Evolutionary conservation across 352 stramenopile species (phyloP).

Genomic region (Halophytophthora polymorphica): DNA sequence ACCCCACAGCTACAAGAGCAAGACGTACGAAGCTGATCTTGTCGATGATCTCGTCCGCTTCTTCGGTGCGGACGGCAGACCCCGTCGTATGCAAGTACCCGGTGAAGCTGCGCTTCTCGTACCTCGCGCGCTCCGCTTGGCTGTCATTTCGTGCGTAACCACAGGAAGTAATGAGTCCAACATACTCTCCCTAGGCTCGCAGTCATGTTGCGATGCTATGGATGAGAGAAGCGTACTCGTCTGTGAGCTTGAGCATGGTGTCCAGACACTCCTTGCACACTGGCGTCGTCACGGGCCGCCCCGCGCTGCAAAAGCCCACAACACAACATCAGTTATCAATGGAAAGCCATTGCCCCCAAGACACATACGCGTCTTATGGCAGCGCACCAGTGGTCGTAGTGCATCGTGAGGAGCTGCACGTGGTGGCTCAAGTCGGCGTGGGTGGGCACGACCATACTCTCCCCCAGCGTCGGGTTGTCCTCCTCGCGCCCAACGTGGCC

Average conservation of each 20-base stretch:
- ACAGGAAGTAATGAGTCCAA: background rate
- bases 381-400: constrained; percentile 67
- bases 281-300: constrained; percentile 55
- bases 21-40: constrained; percentile 69
- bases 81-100: constrained; percentile 56
- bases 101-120: constrained; percentile 67
- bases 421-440: constrained; percentile 76
- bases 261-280: constrained; percentile 78
- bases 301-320: constrained; percentile 29
- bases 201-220: background rate
- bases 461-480: constrained; percentile 27
- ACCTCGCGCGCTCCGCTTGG: constrained; percentile 63
- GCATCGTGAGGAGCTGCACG: constrained; percentile 60
- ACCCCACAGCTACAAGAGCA: background rate
- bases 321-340: constrained; percentile 1
- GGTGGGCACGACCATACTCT: constrained; percentile 62
- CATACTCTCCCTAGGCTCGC: background rate
- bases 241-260: constrained; percentile 67
- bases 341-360: background rate
- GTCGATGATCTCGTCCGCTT: constrained; percentile 63
- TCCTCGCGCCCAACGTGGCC: constrained; percentile 17
- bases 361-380: background rate
- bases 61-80: constrained; percentile 43
- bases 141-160: constrained; percentile 10
- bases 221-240: constrained; percentile 29